Base-by-base conservation (phyloP, 768 basidiomycete genomes). In the Rhodotorula diobovata region DNA sequence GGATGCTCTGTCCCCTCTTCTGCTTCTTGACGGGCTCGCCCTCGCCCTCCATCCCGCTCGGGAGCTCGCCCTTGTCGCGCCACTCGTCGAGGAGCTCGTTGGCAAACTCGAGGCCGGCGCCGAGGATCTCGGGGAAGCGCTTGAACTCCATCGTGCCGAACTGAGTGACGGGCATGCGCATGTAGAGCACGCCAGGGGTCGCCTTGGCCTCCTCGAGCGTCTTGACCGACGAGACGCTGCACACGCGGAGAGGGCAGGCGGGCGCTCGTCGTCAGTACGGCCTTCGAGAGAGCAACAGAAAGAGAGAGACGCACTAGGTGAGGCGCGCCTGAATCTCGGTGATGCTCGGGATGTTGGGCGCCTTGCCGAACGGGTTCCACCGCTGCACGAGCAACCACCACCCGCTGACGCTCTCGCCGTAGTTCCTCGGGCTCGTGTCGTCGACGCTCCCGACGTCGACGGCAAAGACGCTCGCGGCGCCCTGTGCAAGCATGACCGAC, bases 181-280 rank as follows among this genome's bases (percentile, higher is more conserved):
- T 88, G 78, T 99, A 98, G 56, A 97, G 82, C 78, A 92, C 94
- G 3, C 90, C 91, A 16, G 89, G 89, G 6, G 89, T 85, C 12
- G 86, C 85, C 80, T 98, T 98, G n/a, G 93, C 94, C 73, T 95
- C 93, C 80, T 96, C 93, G 14, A 98, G 83, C 1, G 92, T 95
- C 78, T 88, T 91, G 43, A 97, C 93, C 73, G 91, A 93, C 75
- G 96, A 95, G 3, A 97, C 94, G 79, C 94, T 98, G 72, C 14
- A 45, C 15, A 25, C 11, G 6, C 34, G 21, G 32, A 1, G 37
- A 35, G 16, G 18, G 8, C 14, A 43, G 28, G 34, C 18, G n/a
- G 37, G 16, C 10, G 2, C 35, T 8, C 56, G 28, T 18, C 12
- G 32, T 57, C 68, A 67, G 60, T 41, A 37, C 23, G 35, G 48